Evolutionary conservation across 495 filamentous ascomycete genomes (phyloP), one percentile per base, ranked within the genome.

Genomic region (Lepidopterella palustris): DNA sequence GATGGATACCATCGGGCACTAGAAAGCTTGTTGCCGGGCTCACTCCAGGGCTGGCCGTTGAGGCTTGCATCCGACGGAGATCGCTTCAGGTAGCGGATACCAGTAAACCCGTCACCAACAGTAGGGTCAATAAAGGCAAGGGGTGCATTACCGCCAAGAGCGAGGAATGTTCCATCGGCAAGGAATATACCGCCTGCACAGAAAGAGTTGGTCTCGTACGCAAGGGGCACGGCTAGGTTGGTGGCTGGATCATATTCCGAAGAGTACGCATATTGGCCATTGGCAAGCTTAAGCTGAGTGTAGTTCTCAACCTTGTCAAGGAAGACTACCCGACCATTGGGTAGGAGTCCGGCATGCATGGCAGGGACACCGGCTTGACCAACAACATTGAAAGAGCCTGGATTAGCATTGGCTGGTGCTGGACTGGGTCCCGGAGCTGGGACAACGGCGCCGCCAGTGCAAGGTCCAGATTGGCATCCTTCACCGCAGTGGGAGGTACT

Each of bases 241-340:
- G 75, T 76, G 0, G 31, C 59, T 1, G 82, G 80, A 67, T 85
- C 76, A 53, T 84, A 85, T 57, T 84, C 82, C 20, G 79, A 74
- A 13, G 80, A 82, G 68, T 82, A 84, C 1, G 83, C 83, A 57
- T 76, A 82, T 42, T 78, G 76, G 3, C 80, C 80, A 65, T 81
- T 76, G 3, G 76, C 53, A 5, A 82, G 70, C 62, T 72, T 79
- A 20, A 85, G 60, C 55, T 84, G 70, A 6, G 82, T 84, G 63
- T 80, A 84, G 58, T 84, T 79, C 60, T 85, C 82, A 13, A 85
- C 73, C 62, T 85, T 85, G 72, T 86, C 83, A 55, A 85, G 68
- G 69, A 86, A 85, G 20, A 83, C 67, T 4, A 83, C 81, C 28
- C 74, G 72, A 4, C 82, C 83, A 62, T 85, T 84, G 9, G 77